These are phyloP conservation scores for Lactarius indigo DNA, from an alignment of 768 basidiomycete species.

Conservation along the genomic window DNA sequence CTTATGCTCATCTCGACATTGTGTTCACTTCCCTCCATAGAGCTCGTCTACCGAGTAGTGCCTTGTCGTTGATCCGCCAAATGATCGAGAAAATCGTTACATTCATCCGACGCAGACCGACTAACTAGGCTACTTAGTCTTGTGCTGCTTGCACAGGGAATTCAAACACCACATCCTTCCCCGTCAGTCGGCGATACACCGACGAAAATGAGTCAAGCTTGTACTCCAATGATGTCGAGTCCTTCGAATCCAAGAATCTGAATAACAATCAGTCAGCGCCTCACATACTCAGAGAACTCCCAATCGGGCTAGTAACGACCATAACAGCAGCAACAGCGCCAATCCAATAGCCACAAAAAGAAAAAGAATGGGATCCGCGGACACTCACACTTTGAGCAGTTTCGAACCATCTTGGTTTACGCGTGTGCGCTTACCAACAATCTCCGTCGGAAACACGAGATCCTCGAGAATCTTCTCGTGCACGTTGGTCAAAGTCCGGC, in stretches of 20 bases:
- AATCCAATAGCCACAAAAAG: slow-evolving; percentile 11
- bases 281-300: neutral
- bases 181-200: slow-evolving; percentile 91
- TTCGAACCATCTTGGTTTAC: slow-evolving; percentile 92
- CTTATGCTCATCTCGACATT: neutral
- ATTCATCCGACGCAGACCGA: neutral
- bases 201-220: slow-evolving; percentile 99
- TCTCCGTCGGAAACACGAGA: slow-evolving; percentile 98
- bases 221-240: slow-evolving; percentile 97
- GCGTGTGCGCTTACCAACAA: slow-evolving; percentile 97
- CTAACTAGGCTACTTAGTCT: slow-evolving; percentile 45
- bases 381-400: slow-evolving; percentile 92
- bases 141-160: slow-evolving; percentile 70
- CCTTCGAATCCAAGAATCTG: slow-evolving; percentile 97
- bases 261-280: slow-evolving; percentile 4
- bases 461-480: slow-evolving; percentile 99
- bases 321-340: neutral
- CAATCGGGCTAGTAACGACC: slow-evolving; percentile 5
- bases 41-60: neutral
- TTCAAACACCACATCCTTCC: slow-evolving; percentile 95
- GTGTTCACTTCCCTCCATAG: no score
- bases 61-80: neutral
- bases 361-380: slow-evolving; percentile 9
- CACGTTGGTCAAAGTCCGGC: slow-evolving; percentile 93
- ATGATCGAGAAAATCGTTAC: neutral